A percentile compares a stretch with the other conserved stretches of the same genome.
Conservation (phyloP, 1,284 basidiomycete genomes). For the Pseudomicrostroma phylloplanum region DNA sequence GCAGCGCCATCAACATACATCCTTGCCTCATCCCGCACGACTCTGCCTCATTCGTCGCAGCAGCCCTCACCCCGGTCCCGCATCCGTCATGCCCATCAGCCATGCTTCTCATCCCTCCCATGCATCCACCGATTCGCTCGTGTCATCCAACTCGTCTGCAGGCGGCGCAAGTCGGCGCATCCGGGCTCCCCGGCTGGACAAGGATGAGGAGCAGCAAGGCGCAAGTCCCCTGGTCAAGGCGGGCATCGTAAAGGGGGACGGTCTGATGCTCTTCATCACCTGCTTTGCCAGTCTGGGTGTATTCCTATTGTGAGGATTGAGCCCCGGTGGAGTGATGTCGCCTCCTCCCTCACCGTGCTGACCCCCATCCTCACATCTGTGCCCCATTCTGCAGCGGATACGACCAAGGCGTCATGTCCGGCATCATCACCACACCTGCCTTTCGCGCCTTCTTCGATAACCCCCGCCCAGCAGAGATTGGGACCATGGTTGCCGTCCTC, state of each 20-base stretch:
- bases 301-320: constrained; percentile 63
- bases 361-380: constrained; percentile 11
- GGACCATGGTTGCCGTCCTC: constrained; percentile 72
- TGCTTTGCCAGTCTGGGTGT: constrained; percentile 80
- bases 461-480: constrained; percentile 60
- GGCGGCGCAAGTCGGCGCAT: neutral
- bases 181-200: neutral
- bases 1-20: too few relatives aligned
- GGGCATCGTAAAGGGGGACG: constrained; percentile 36
- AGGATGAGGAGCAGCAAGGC: constrained; percentile 4
- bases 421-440: constrained; percentile 86
- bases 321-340: neutral
- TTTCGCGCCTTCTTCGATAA: constrained; percentile 62
- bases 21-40: too few relatives aligned
- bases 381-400: constrained; percentile 27
- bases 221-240: constrained; percentile 26
- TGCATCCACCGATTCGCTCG: neutral
- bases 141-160: neutral
- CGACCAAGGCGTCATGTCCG: constrained; percentile 57
- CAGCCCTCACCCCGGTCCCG: too few relatives aligned
- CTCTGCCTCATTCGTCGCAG: too few relatives aligned
- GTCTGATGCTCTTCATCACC: constrained; percentile 52
- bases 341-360: constrained; percentile 1
- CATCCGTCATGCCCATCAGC: neutral
- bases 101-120: constrained; percentile 1